These are phyloP conservation scores for Rhodotorula glutinis DNA, from an alignment of 1,284 basidiomycete genomes.

Conservation along the genomic window DNA sequence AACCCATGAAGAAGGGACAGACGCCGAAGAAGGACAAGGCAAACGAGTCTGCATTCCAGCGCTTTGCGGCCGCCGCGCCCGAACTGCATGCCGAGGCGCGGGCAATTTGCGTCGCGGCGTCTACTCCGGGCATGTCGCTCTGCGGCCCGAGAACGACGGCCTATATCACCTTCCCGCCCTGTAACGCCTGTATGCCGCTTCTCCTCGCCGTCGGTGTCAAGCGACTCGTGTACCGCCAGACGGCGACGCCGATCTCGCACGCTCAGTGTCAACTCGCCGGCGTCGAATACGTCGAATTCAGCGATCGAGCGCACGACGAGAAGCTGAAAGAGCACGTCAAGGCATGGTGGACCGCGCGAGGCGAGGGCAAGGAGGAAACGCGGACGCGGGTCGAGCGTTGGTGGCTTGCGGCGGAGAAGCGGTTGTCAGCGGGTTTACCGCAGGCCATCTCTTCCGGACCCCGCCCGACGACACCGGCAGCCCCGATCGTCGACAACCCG, in stretches of 20 bases:
- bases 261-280: slow-evolving; percentile 10
- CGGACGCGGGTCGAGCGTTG: slow-evolving; percentile 23
- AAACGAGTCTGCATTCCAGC: slow-evolving; percentile 15
- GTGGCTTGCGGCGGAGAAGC: slow-evolving; percentile 16
- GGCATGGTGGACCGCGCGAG: slow-evolving; percentile 15
- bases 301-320: slow-evolving; percentile 22
- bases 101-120: slow-evolving; percentile 36
- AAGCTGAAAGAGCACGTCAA: slow-evolving; percentile 14
- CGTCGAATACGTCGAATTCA: slow-evolving; percentile 25
- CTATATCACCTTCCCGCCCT: slow-evolving; percentile 44
- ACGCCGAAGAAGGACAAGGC: slow-evolving; percentile 1
- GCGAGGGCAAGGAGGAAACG: slow-evolving; percentile 25
- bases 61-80: slow-evolving; percentile 16
- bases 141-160: slow-evolving; percentile 22
- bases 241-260: neutral
- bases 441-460: too few relatives aligned
- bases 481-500: too few relatives aligned
- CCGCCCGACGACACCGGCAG: too few relatives aligned
- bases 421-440: neutral
- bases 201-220: slow-evolving; percentile 32
- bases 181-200: slow-evolving; percentile 37
- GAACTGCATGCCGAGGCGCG: slow-evolving; percentile 43
- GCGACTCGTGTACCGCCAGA: slow-evolving; percentile 36
- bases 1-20: neutral
- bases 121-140: slow-evolving; percentile 12